These are phyloP conservation scores for Thuja plicata DNA, from an alignment of 83 land plant genomes.

Conservation along the genomic window DNA sequence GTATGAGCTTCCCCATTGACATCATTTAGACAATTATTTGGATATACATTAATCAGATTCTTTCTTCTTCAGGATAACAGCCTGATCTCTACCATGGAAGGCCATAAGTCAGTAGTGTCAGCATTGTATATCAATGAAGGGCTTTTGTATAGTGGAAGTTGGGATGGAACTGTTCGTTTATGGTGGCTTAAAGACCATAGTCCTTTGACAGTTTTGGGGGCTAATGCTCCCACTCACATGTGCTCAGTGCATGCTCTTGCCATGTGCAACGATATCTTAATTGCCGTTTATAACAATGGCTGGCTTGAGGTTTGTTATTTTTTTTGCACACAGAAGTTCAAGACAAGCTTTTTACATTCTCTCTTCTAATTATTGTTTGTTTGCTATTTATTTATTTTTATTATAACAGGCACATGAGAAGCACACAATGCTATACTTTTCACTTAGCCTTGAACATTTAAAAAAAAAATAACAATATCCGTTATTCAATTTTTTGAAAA, in stretches of 20 bases:
- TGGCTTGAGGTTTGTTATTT: conserved; percentile 51
- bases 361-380: not conserved
- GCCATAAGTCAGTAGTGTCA: conserved; percentile 87
- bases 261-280: conserved; percentile 26
- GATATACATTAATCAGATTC: not conserved
- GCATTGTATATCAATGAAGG: conserved; percentile 51
- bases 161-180: conserved; percentile 89
- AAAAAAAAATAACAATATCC: too few species aligned
- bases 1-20: not conserved
- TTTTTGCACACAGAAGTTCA: not conserved
- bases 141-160: conserved; percentile 89
- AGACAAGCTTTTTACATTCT: not conserved
- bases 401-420: not conserved
- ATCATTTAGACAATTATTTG: conserved; percentile 2
- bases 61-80: conserved; percentile 57
- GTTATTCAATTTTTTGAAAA: not conserved
- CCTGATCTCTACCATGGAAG: conserved; percentile 63
- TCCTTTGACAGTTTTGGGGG: conserved; percentile 67
- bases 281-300: conserved; percentile 64
- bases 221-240: conserved; percentile 31
- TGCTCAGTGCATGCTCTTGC: conserved; percentile 62
- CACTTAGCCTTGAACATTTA: too few species aligned
- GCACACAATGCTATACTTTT: not conserved
- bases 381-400: not conserved
- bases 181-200: conserved; percentile 89